Base-by-base conservation (phyloP, 306 rosid genomes). In the Cucurbita argyrosperma region DNA sequence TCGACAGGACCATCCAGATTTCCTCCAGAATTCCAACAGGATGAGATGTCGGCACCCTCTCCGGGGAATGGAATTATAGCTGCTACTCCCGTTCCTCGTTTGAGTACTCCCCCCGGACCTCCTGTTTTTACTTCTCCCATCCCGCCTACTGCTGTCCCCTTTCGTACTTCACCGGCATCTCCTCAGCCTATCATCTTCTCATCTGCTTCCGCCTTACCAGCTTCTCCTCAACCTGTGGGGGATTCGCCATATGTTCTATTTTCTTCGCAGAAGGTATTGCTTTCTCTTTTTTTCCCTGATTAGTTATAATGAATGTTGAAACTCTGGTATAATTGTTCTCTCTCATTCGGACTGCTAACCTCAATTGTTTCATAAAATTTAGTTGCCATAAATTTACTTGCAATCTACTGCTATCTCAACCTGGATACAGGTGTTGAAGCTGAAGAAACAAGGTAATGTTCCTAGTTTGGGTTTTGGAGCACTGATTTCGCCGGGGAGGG, bases 401-500 rank as follows among this genome's bases (percentile, higher is more conserved):
- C 50, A 54, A 11, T 43, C 74, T 60, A 55, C 56, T 47, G 35
- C 26, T 82, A 75, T 55, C 39, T 49, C 7, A 5, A 62, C 75
- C 80, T 38, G 71, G 37, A 50, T 78, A 62, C 79, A 95, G 99
- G 85, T 91, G 61, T 79, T 89, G 82, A 95, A 91, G 83, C 88
- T 81, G 80, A 95, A 91, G 88, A 95, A 95, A 83, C 95, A 81
- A 73, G 90, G 91, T 64, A 95, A 95, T 69, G 91, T 88, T 40
- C 99, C 96, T 46, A 91, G 97, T 89, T 82, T 95, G 88, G 96
- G 99, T 83, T 91, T 95, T 79, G 99, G 99, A 85, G 99, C 96
- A 61, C 79, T 95, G 82, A 85, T 95, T 79, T 88, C 92, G 56
- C 92, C 99, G 37, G 99, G 99, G 58, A 88, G 91, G 88, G 96